Percentiles rank a stretch among this genome's conserved stretches.
Evolutionary conservation across 495 filamentous ascomycete species (phyloP).

Genomic region (Penicillium ucsense): DNA sequence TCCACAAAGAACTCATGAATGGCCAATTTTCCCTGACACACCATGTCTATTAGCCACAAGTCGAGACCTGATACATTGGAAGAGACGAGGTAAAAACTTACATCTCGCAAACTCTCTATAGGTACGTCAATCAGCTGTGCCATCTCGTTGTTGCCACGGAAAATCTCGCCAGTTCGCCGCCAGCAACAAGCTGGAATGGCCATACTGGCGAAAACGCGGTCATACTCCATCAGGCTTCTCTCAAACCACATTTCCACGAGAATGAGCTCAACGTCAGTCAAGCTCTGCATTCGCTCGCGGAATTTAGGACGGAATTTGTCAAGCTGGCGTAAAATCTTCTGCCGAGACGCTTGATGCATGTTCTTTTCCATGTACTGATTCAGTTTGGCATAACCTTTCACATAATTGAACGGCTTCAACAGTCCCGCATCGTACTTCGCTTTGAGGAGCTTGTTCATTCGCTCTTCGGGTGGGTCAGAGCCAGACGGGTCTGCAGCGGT

Average conservation of each 20-base stretch:
- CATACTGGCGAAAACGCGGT: slow-evolving; percentile 98
- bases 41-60: not conserved
- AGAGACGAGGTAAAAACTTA: slow-evolving; percentile 35
- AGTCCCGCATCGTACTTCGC: slow-evolving; percentile 94
- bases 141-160: slow-evolving; percentile 97
- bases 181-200: slow-evolving; percentile 96
- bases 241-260: slow-evolving; percentile 99
- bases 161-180: slow-evolving; percentile 94
- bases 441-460: slow-evolving; percentile 88
- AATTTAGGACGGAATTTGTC: slow-evolving; percentile 93
- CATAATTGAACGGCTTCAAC: slow-evolving; percentile 94
- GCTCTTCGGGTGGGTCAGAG: slow-evolving; percentile 81
- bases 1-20: slow-evolving; percentile 94
- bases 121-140: slow-evolving; percentile 91
- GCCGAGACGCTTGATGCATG: slow-evolving; percentile 64
- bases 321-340: slow-evolving; percentile 82
- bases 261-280: slow-evolving; percentile 88
- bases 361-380: slow-evolving; percentile 85
- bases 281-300: slow-evolving; percentile 79
- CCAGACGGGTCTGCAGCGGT: slow-evolving; percentile 92
- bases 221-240: slow-evolving; percentile 86
- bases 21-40: slow-evolving; percentile 72
- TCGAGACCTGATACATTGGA: no score
- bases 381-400: slow-evolving; percentile 85
- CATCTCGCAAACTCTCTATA: slow-evolving; percentile 82